Conservation (phyloP, 2,329 filamentous ascomycete genomes). For the Sarocladium brachiariae region DNA sequence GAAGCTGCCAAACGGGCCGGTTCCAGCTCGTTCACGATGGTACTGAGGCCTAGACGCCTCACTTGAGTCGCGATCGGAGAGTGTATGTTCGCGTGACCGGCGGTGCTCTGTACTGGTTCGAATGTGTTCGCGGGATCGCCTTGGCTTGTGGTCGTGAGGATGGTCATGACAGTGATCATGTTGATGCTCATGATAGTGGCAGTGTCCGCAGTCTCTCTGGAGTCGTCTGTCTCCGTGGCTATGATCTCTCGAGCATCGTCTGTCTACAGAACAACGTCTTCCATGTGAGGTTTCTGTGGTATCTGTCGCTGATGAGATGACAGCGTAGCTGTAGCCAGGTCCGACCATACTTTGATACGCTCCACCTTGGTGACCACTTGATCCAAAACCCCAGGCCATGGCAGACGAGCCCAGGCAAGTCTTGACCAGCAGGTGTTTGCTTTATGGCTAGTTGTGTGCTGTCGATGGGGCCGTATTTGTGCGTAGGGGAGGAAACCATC, state of each 20-base stretch:
- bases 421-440: no score
- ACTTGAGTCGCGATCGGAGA: neutral
- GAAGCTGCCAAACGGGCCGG: conserved; percentile 1
- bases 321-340: conserved; percentile 2
- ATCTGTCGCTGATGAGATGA: neutral
- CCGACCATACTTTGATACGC: conserved; percentile 2
- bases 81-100: neutral
- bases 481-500: neutral
- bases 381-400: conserved; percentile 1
- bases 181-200: neutral
- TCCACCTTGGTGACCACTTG: neutral
- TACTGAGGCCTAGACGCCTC: neutral
- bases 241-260: neutral
- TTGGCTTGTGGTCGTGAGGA: neutral
- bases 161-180: neutral
- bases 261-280: neutral
- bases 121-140: neutral
- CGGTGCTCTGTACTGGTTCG: neutral
- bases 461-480: no score
- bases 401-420: no score
- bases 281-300: neutral
- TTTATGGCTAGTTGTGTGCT: no score
- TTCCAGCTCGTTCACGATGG: neutral
- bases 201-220: neutral
- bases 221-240: neutral